Percentiles rank a stretch among this genome's conserved stretches.
Conservation (phyloP, 257 asterid genomes). For the Solanum sejunctum region DNA sequence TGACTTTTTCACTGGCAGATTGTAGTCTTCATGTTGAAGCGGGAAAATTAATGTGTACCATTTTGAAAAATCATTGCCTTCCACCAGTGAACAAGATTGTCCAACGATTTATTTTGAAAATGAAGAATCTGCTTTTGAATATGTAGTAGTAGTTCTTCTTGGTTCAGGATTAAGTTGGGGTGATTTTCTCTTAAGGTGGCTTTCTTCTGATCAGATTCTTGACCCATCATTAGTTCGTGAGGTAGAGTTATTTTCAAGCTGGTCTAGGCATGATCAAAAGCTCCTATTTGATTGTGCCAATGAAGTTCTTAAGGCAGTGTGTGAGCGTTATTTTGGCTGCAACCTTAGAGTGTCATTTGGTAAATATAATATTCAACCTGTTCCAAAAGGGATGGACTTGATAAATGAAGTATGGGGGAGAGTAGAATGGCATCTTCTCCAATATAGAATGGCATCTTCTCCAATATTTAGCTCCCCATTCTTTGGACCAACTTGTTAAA, state of each 20-base stretch:
- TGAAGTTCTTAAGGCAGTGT: slow-evolving; percentile 52
- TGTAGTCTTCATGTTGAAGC: too few relatives aligned
- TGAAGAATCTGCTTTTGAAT: slow-evolving; percentile 94
- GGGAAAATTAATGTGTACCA: background rate
- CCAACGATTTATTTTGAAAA: slow-evolving; percentile 47
- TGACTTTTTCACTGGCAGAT: too few relatives aligned
- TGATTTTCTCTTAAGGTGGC: slow-evolving; percentile 68
- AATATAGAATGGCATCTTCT: slow-evolving; percentile 33
- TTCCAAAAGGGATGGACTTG: slow-evolving; percentile 71
- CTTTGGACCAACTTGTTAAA: slow-evolving; percentile 56
- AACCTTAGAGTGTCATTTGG: slow-evolving; percentile 17
- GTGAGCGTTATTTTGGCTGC: slow-evolving; percentile 48
- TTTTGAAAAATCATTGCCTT: slow-evolving; percentile 44
- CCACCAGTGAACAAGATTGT: slow-evolving; percentile 37
- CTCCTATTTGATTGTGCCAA: slow-evolving; percentile 78
- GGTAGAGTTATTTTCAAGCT: slow-evolving; percentile 77
- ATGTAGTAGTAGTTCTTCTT: slow-evolving; percentile 93
- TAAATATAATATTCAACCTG: slow-evolving; percentile 21
- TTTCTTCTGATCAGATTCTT: slow-evolving; percentile 50
- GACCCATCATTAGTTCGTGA: slow-evolving; percentile 70
- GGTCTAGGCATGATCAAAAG: slow-evolving; percentile 60
- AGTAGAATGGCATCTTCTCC: slow-evolving; percentile 43
- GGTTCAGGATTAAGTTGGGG: slow-evolving; percentile 95
- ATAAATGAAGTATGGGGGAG: slow-evolving; percentile 66
- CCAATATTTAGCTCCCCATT: slow-evolving; percentile 26